Evolutionary conservation across 345 rosid genomes (phyloP).

Genomic region (Lepidium aucheri): DNA sequence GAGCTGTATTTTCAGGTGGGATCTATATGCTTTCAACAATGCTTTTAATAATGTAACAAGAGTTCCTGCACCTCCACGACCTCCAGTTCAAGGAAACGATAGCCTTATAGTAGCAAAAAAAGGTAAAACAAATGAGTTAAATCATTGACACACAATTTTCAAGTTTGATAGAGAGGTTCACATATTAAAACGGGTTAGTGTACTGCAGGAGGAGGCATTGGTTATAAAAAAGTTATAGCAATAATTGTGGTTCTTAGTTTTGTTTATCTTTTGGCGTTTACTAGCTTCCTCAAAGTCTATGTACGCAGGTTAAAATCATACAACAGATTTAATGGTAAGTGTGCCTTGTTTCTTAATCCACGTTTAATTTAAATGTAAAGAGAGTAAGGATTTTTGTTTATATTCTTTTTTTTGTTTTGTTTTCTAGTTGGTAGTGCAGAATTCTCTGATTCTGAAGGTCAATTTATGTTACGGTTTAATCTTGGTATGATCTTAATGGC

Average conservation of each 20-base stretch:
- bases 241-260: constrained; percentile 3
- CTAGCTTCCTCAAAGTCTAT: background rate
- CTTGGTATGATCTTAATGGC: background rate
- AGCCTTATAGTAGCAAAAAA: background rate
- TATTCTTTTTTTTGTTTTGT: background rate
- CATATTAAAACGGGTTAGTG: background rate
- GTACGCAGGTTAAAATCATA: background rate
- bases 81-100: background rate
- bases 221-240: background rate
- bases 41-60: background rate
- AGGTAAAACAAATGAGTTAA: background rate
- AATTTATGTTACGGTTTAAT: background rate
- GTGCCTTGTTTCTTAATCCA: background rate
- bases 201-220: background rate
- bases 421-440: background rate
- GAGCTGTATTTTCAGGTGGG: constrained; percentile 39
- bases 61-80: background rate
- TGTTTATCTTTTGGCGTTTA: background rate
- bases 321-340: background rate
- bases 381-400: background rate
- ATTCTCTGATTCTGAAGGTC: background rate
- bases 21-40: constrained; percentile 6
- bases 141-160: background rate
- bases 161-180: background rate
- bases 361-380: background rate